Evolutionary conservation across 2,329 filamentous ascomycete genomes (phyloP), one percentile per base, ranked within the genome.

Genomic region (Fusarium graminum): DNA sequence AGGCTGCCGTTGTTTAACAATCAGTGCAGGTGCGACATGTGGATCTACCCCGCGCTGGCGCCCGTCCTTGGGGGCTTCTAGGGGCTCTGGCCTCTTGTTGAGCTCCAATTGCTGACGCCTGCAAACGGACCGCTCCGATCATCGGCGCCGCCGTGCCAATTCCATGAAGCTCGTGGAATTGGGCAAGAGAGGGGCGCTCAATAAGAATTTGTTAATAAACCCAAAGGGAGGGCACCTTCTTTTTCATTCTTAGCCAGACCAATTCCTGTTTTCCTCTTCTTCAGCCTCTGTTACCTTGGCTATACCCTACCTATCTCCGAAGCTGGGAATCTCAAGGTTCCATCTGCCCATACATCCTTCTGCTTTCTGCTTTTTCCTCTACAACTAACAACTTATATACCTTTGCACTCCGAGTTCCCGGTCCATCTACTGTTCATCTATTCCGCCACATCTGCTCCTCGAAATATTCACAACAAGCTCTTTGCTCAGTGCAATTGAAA

Each of bases 1-100:
- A 40, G 43, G 6, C 30, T 34, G 49, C 19, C 32, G 30, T 44
- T 30, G 71, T 71, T 75, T 75, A 74, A 58, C 72, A 75, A 75
- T 74, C 72, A 71, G 63, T 56, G 61, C 52, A 68, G 65, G 53
- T 58, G 62, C 47, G 51, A 39, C 36, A 47, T 63, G 71, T 70
- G 65, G 62, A 56, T 57, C 65, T 74, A 74, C 70, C 70, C 72
- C 72, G 70, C 70, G 72, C 71, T 72, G 67, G 62, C 53, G 62
- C 45, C 66, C 53, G 51, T 51, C 38, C 54, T 69, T 6, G 6
- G 6, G 22, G 22, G 22, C 22, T 22, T 22, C 22, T 22, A 22
- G 22, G 57, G 40, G 55, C 55, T 55, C 62, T 68, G 63, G 66
- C 67, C 67, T 68, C 63, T 71, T 41, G 52, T 14, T 60, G 67